Evolutionary conservation across 2,329 filamentous ascomycete genomes (phyloP).

Genomic region (Ceratocystis harringtonii): DNA sequence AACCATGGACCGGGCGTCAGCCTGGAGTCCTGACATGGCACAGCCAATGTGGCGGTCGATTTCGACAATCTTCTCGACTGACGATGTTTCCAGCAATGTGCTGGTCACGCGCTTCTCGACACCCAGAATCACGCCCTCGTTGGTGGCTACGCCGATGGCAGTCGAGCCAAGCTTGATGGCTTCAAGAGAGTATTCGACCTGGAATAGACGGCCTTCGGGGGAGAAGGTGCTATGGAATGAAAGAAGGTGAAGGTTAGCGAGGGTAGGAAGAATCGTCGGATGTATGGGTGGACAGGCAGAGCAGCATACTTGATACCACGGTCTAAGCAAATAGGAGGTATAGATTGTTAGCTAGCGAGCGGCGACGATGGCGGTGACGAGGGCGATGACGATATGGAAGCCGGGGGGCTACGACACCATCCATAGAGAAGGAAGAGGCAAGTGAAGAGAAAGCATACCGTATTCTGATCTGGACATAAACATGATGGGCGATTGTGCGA

Average conservation of each 20-base stretch:
- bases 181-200: slow-evolving; percentile 99
- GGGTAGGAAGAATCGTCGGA: not conserved
- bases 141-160: slow-evolving; percentile 92
- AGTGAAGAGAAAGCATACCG: slow-evolving; percentile 38
- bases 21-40: slow-evolving; percentile 95
- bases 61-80: slow-evolving; percentile 98
- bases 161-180: slow-evolving; percentile 99
- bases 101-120: slow-evolving; percentile 99
- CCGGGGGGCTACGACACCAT: not conserved
- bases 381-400: not conserved
- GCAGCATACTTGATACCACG: slow-evolving; percentile 82
- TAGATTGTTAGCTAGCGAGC: slow-evolving; percentile 6
- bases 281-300: not conserved
- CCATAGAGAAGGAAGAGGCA: too few species aligned
- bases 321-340: slow-evolving; percentile 39
- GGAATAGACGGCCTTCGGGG: slow-evolving; percentile 97
- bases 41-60: slow-evolving; percentile 98
- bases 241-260: not conserved
- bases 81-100: slow-evolving; percentile 90
- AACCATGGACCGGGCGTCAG: slow-evolving; percentile 92
- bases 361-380: not conserved
- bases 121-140: slow-evolving; percentile 86
- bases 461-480: slow-evolving; percentile 99
- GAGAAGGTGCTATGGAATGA: slow-evolving; percentile 69
- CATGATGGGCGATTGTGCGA: slow-evolving; percentile 44